Conservation (phyloP, 495 filamentous ascomycete genomes). For the Penicillium simplicissimum region DNA sequence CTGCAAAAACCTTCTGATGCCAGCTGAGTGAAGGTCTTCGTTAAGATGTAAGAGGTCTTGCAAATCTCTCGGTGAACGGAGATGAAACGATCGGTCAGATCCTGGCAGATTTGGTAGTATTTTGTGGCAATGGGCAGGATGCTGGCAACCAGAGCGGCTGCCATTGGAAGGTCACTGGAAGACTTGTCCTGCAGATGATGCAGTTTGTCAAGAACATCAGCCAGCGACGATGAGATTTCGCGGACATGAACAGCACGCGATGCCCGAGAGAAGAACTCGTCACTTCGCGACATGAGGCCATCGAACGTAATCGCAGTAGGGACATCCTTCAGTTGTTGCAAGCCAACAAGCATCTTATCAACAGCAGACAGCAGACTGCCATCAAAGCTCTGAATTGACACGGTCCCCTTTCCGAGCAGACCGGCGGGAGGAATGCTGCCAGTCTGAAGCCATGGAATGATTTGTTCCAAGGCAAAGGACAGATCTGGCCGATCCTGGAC, state of each 20-base stretch:
- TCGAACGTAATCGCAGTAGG: conserved; percentile 58
- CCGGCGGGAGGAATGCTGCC: conserved; percentile 16
- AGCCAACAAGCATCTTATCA: conserved; percentile 69
- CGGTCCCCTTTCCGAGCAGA: conserved; percentile 13
- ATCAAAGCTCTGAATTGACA: conserved; percentile 50
- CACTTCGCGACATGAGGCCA: conserved; percentile 63
- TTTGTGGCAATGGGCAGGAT: conserved; percentile 73
- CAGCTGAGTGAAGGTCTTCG: conserved; percentile 72
- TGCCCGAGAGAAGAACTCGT: conserved; percentile 54
- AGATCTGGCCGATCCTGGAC: conserved; percentile 54
- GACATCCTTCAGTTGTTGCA: conserved; percentile 68
- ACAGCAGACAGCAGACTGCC: conserved; percentile 56
- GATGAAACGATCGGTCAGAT: conserved; percentile 52
- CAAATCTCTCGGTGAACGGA: conserved; percentile 66
- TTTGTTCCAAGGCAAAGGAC: conserved; percentile 62
- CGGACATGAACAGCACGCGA: conserved; percentile 59
- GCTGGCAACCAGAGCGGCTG: conserved; percentile 62
- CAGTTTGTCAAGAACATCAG: conserved; percentile 51
- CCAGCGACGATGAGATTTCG: conserved; percentile 54
- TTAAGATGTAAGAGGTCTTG: conserved; percentile 71
- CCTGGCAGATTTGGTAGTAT: conserved; percentile 62
- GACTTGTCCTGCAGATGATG: conserved; percentile 49
- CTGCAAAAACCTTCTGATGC: conserved; percentile 86
- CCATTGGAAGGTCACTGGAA: conserved; percentile 41
- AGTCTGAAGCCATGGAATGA: conserved; percentile 48